Percentiles rank a stretch among this genome's conserved stretches.
These are phyloP conservation scores for Suillus sp. DNA, from an alignment of 768 basidiomycete species.

Conservation along the genomic window DNA sequence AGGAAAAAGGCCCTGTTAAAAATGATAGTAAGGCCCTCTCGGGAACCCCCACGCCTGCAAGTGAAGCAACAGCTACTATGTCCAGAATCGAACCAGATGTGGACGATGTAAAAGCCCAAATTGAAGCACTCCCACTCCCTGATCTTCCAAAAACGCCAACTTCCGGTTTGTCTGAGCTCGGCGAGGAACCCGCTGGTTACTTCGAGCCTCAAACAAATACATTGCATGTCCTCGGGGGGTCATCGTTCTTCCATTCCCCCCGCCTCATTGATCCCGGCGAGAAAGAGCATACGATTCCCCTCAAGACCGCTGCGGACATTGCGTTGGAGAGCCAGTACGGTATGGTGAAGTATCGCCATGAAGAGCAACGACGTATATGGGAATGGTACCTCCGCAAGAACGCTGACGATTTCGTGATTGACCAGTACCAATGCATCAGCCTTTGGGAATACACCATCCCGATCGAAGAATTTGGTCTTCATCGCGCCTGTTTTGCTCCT, in stretches of 20 bases:
- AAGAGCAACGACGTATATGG: constrained; percentile 89
- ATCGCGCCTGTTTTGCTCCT: constrained; percentile 80
- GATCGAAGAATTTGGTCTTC: constrained; percentile 61
- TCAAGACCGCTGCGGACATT: constrained; percentile 73
- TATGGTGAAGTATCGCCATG: constrained; percentile 75
- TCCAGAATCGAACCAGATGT: constrained; percentile 23
- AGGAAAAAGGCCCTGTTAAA: constrained; percentile 53
- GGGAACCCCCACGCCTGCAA: constrained; percentile 33
- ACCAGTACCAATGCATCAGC: constrained; percentile 90
- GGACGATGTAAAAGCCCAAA: constrained; percentile 67
- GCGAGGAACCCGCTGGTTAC: constrained; percentile 42
- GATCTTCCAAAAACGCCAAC: constrained; percentile 40
- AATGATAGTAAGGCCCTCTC: constrained; percentile 20
- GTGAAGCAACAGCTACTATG: constrained; percentile 21
- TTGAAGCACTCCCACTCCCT: constrained; percentile 52
- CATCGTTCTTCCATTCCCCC: constrained; percentile 35
- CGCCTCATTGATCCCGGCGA: constrained; percentile 30
- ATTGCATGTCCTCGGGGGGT: constrained; percentile 32
- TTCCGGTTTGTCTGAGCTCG: constrained; percentile 32
- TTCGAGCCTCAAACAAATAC: constrained; percentile 42
- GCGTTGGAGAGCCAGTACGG: constrained; percentile 70
- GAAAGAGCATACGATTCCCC: constrained; percentile 42
- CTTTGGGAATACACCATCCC: constrained; percentile 82
- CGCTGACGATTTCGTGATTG: constrained; percentile 82
- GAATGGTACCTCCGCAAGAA: constrained; percentile 94